Percentiles rank a stretch among this genome's conserved stretches.
Evolutionary conservation across 192 early-diverging fungal genomes (phyloP).

Genomic region (Phlyctochytrium arcticum): DNA sequence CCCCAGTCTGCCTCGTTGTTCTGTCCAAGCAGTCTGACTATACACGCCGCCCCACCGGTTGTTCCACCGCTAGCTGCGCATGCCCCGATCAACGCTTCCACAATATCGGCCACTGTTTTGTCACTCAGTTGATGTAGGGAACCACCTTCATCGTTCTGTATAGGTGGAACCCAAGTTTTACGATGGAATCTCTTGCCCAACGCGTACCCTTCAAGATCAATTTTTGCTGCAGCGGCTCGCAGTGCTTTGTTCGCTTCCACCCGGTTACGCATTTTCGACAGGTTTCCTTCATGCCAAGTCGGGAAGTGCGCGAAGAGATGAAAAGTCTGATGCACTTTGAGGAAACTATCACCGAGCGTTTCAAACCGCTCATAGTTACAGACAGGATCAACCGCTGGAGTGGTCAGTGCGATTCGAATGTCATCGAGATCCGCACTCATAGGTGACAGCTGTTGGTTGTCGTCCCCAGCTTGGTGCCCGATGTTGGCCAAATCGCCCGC

Average conservation of each 20-base stretch:
- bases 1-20: conserved; percentile 26
- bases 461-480: neutral
- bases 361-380: conserved; percentile 87
- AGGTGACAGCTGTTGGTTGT: neutral
- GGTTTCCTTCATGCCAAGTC: conserved; percentile 24
- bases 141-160: neutral
- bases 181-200: conserved; percentile 4
- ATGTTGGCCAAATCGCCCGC: conserved; percentile 27
- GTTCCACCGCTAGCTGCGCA: conserved; percentile 55
- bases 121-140: conserved; percentile 53
- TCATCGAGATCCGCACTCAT: neutral
- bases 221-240: neutral
- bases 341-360: conserved; percentile 82
- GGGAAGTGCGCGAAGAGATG: conserved; percentile 76
- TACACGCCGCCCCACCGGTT: conserved; percentile 25
- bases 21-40: conserved; percentile 28
- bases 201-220: conserved; percentile 13
- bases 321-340: conserved; percentile 72
- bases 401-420: conserved; percentile 64
- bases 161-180: conserved; percentile 15
- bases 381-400: conserved; percentile 58
- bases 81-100: conserved; percentile 82
- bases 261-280: conserved; percentile 3
- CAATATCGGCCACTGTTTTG: conserved; percentile 81
- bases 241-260: conserved; percentile 19